Evolutionary conservation across 495 filamentous ascomycete species (phyloP).

Genomic region (Neurospora sp.): DNA sequence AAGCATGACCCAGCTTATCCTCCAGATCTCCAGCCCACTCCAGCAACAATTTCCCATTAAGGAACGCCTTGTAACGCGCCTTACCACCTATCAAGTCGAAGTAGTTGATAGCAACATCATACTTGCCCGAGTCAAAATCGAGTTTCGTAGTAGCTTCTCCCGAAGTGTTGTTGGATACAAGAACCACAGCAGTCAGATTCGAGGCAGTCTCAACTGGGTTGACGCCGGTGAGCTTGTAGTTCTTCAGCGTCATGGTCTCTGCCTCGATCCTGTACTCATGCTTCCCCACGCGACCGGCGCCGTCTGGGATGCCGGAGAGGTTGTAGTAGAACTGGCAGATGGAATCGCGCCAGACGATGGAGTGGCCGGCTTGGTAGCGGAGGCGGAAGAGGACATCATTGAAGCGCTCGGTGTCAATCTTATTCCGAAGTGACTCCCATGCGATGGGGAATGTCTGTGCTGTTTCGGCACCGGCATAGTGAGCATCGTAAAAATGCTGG

Average conservation of each 20-base stretch:
- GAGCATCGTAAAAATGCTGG: constrained; percentile 65
- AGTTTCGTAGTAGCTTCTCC: constrained; percentile 42
- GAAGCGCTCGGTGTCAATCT: constrained; percentile 53
- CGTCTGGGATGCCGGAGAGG: constrained; percentile 49
- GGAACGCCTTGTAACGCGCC: constrained; percentile 36
- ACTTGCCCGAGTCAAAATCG: constrained; percentile 40
- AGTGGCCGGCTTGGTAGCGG: constrained; percentile 57
- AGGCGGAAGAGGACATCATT: constrained; percentile 46
- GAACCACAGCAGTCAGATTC: constrained; percentile 15
- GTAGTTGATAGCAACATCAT: constrained; percentile 57
- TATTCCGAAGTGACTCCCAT: constrained; percentile 46
- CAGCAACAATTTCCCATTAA: constrained; percentile 44
- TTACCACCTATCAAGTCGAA: constrained; percentile 50
- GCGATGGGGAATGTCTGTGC: constrained; percentile 46
- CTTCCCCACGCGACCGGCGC: constrained; percentile 40
- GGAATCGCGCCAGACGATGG: constrained; percentile 59
- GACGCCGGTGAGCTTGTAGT: constrained; percentile 42
- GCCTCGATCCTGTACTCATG: constrained; percentile 57
- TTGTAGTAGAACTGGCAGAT: constrained; percentile 52
- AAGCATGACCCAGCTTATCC: constrained; percentile 44
- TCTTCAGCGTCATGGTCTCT: constrained; percentile 48
- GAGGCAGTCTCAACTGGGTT: constrained; percentile 49
- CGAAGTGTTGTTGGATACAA: constrained; percentile 30
- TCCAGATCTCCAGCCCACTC: constrained; percentile 50
- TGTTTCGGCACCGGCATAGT: constrained; percentile 51